Conservation (phyloP, 1,139 yeast species). For the Debaryomyces udenii region DNA sequence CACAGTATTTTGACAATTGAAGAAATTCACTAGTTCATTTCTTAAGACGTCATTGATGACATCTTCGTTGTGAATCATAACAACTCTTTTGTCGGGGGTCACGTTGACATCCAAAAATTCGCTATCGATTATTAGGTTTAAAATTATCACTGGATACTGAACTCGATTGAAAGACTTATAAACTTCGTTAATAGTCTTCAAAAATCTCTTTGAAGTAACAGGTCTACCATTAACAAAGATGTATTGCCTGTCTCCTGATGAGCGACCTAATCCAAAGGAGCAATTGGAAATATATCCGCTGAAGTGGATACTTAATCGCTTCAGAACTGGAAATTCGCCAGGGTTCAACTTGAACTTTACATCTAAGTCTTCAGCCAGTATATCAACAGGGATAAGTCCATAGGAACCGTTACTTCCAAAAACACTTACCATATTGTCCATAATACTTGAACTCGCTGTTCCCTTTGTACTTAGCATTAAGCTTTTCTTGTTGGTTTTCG, state of each 20-base stretch:
- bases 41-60: slow-evolving; percentile 55
- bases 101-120: slow-evolving; percentile 75
- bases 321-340: slow-evolving; percentile 17
- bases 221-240: slow-evolving; percentile 79
- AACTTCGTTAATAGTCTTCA: slow-evolving; percentile 68
- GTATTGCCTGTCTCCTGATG: slow-evolving; percentile 73
- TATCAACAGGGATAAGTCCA: slow-evolving; percentile 54
- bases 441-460: slow-evolving; percentile 27
- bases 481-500: slow-evolving; percentile 49
- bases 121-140: slow-evolving; percentile 60
- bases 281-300: slow-evolving; percentile 72
- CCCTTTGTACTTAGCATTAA: slow-evolving; percentile 57
- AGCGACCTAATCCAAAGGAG: slow-evolving; percentile 71
- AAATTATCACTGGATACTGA: slow-evolving; percentile 73
- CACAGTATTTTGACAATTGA: slow-evolving; percentile 46
- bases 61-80: slow-evolving; percentile 69
- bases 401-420: slow-evolving; percentile 69
- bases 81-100: slow-evolving; percentile 83
- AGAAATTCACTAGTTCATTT: slow-evolving; percentile 43
- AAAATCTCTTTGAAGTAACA: slow-evolving; percentile 55
- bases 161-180: slow-evolving; percentile 71
- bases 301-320: slow-evolving; percentile 30
- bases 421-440: slow-evolving; percentile 63
- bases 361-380: slow-evolving; percentile 28
- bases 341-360: slow-evolving; percentile 21